Evolutionary conservation across 2,329 filamentous ascomycete species (phyloP), one percentile per base, ranked within the genome.

Genomic region (Fonsecaea pedrosoi): DNA sequence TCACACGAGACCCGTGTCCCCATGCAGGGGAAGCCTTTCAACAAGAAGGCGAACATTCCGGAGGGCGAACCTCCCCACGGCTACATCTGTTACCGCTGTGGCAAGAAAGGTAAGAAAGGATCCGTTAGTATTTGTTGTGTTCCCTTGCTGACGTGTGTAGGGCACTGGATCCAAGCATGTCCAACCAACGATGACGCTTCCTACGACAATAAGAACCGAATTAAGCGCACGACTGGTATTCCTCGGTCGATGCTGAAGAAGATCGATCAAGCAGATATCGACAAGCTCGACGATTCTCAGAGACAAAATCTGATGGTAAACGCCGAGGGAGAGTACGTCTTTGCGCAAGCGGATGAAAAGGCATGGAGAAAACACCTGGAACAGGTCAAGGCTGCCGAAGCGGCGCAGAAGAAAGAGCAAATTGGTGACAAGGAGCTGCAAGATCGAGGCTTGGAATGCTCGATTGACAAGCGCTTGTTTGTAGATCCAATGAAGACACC

Each of bases 401-500:
- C 92, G 48, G 90, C 92, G 64, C 89, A 93, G 78, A 92, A 94
- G 78, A 90, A 88, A 67, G 88, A 89, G 61, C 87, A 88, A 71
- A 86, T 89, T 73, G 92, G 89, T 76, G 91, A 92, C 82, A 94
- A 95, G 83, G 92, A 94, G 78, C 83, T 97, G 74, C 90, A 92
- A 81, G 91, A 95, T 79, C 90, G 87, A 75, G 94, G 94, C 72
- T 84, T 99, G 77, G 90, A 95, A 80, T 99, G 95, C 84, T 87
- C 93, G 72, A 91, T 98, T 85, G 95, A 98, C 88, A 96, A 96
- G 82, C 94, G 92, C 81, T 90, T 97, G 87, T 97, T 98, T 83
- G 90, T 96, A 89, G 92, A 97, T 80, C 94, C 95, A 86, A 95
- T 96, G 86, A 96, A 97, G 87, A 98, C 95, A 77, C 94, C 95